These are phyloP conservation scores for Saccharomyces hybrid DNA, from an alignment of 1,139 yeast genomes.

Conservation along the genomic window DNA sequence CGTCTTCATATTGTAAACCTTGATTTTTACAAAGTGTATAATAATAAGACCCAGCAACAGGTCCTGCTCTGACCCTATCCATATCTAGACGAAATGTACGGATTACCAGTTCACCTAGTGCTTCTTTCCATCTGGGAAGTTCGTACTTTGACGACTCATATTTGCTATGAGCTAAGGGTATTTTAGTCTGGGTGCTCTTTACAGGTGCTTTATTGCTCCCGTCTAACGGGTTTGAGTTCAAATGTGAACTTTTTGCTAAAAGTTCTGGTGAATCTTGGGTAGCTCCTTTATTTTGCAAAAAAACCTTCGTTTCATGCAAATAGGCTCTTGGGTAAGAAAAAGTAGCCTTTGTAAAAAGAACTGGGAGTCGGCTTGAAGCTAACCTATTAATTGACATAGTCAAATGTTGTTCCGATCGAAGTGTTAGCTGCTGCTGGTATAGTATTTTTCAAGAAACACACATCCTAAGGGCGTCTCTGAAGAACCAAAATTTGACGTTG, in stretches of 20 bases:
- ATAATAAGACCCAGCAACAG: conserved; percentile 85
- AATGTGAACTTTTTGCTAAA: conserved; percentile 15
- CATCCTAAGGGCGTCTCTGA: too few relatives aligned
- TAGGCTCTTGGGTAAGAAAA: conserved; percentile 3
- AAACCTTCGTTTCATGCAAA: conserved; percentile 4
- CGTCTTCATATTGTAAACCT: conserved; percentile 68
- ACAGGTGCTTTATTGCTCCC: conserved; percentile 5
- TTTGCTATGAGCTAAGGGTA: conserved; percentile 40
- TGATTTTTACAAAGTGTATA: conserved; percentile 82
- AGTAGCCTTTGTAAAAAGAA: neutral
- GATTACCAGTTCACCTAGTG: conserved; percentile 65
- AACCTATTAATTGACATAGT: neutral
- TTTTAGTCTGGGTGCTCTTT: neutral
- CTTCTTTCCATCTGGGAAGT: conserved; percentile 63
- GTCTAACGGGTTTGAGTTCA: conserved; percentile 16
- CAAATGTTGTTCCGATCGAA: neutral
- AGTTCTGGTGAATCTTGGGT: conserved; percentile 18
- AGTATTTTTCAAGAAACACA: too few relatives aligned
- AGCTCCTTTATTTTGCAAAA: conserved; percentile 3
- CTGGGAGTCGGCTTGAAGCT: neutral
- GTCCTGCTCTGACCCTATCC: conserved; percentile 89
- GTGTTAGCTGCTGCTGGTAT: neutral
- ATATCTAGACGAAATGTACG: conserved; percentile 68
- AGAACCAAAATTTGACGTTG: neutral
- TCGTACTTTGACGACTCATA: conserved; percentile 53